A percentile compares a stretch with the other conserved stretches of the same genome.
These are phyloP conservation scores for Thalassiosira profunda DNA, from an alignment of 108 stramenopile species.

Conservation along the genomic window DNA sequence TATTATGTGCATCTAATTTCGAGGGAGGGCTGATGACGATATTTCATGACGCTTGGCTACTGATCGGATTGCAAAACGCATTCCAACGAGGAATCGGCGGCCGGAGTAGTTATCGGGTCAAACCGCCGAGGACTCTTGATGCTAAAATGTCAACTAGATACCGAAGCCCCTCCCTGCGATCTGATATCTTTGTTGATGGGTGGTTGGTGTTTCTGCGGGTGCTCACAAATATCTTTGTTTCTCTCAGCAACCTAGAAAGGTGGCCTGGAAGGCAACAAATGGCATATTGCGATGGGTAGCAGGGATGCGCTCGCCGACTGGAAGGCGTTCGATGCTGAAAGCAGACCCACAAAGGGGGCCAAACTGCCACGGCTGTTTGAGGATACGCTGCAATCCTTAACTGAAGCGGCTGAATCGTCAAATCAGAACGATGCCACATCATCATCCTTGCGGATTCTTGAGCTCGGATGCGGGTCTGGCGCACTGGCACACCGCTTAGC, in stretches of 20 bases:
- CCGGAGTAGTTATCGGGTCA: conserved; percentile 82
- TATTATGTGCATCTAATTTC: too few relatives aligned
- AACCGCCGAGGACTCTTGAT: conserved; percentile 46
- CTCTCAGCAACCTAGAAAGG: too few relatives aligned
- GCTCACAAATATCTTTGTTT: too few relatives aligned
- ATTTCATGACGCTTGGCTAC: conserved; percentile 72
- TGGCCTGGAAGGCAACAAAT: too few relatives aligned
- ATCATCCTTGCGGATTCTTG: not conserved
- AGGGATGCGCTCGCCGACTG: not conserved
- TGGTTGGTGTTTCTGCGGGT: too few relatives aligned
- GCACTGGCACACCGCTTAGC: not conserved
- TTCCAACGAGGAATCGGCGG: conserved; percentile 34
- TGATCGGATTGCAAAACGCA: conserved; percentile 27
- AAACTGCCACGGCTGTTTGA: not conserved
- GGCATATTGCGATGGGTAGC: not conserved
- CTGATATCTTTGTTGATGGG: too few relatives aligned
- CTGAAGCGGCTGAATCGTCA: not conserved
- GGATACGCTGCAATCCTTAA: not conserved
- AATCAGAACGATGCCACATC: not conserved
- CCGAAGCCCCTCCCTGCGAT: too few relatives aligned
- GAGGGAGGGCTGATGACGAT: conserved; percentile 45
- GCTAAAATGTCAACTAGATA: too few relatives aligned
- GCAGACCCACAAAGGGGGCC: not conserved
- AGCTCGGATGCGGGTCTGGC: not conserved
- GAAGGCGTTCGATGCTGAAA: not conserved